Evolutionary conservation across 345 rosid species (phyloP).

Genomic region (Rhizophora mangle): DNA sequence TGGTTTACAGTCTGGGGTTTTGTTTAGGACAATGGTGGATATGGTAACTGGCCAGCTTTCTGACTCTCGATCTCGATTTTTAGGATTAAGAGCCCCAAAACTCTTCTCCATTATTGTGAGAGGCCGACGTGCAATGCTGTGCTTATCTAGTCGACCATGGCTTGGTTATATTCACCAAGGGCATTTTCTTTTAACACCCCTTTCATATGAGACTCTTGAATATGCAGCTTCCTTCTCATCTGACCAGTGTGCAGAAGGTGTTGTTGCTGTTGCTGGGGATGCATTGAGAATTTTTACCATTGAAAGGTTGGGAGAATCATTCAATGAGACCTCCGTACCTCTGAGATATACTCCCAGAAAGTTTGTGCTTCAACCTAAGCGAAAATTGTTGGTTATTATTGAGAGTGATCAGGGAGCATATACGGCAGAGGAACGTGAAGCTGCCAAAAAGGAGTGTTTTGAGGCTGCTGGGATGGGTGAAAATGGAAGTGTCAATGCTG

Average conservation of each 20-base stretch:
- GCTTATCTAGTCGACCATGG: conserved; percentile 97
- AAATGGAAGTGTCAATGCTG: conserved; percentile 59
- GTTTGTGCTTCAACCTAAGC: conserved; percentile 78
- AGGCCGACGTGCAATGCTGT: conserved; percentile 92
- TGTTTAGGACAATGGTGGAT: conserved; percentile 91
- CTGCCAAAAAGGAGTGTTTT: conserved; percentile 83
- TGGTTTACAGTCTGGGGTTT: conserved; percentile 90
- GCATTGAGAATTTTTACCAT: conserved; percentile 92
- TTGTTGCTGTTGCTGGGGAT: conserved; percentile 92
- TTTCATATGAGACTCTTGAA: conserved; percentile 93
- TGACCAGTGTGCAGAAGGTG: conserved; percentile 98
- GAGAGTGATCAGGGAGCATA: conserved; percentile 98
- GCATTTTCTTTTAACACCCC: conserved; percentile 85
- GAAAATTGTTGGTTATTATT: conserved; percentile 71
- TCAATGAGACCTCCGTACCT: conserved; percentile 86
- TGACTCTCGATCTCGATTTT: conserved; percentile 91
- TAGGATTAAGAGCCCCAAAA: conserved; percentile 90
- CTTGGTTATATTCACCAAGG: conserved; percentile 98
- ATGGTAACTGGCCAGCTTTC: conserved; percentile 99
- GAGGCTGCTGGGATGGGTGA: conserved; percentile 81
- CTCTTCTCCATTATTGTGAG: conserved; percentile 76
- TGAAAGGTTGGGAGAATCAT: conserved; percentile 93
- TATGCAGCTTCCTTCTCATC: conserved; percentile 96
- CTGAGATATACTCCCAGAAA: conserved; percentile 95
- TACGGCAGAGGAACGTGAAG: conserved; percentile 95